Evolutionary conservation across 805 yeast genomes (phyloP), one percentile per base, ranked within the genome.

Genomic region (Pichia thaimueangensis): DNA sequence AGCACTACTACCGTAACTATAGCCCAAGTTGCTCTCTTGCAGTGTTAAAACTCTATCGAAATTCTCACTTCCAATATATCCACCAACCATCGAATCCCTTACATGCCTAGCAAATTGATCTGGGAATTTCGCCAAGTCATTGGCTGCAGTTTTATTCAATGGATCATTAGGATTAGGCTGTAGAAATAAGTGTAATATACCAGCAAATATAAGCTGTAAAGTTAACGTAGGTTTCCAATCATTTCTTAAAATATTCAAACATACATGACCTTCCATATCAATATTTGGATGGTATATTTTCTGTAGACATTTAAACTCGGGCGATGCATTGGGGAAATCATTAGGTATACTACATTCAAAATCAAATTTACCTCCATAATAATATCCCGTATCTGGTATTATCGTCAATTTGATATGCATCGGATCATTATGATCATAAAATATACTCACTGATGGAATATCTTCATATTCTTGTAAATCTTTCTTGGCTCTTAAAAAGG

Each of bases 181-280:
- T 41, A 86, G 65, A 53, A 91, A 88, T 47, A 91, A 70, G 57
- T 82, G 88, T 54, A 88, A 76, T 41, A 91, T 69, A 0, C 98
- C 97, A 30, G 89, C 80, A 43, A 89, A 70, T 8, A 91, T 80
- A 5, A 89, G 72, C 57, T 84, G 86, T 56, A 91, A 65, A 45
- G 83, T 85, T 51, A 91, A 68, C 0, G 88, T 95, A 0, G 98
- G 97, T 23, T 88, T 80, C 98, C 98, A 91, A 60, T 91, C 97
- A 59, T 89, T 96, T 52, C 97, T 69, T 45, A 91, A 68, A 28
- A 91, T 89, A 58, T 91, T 91, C 47, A 91, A 70, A 58, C 98
- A 91, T 6, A 91, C 85, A 57, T 88, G 91, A 0, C 97, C 97
- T 34, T 85, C 82, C 17, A 77, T 58, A 59, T 91, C 96, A 50